Conservation (phyloP, 139 green algal species). For the Marvania coccoides region DNA sequence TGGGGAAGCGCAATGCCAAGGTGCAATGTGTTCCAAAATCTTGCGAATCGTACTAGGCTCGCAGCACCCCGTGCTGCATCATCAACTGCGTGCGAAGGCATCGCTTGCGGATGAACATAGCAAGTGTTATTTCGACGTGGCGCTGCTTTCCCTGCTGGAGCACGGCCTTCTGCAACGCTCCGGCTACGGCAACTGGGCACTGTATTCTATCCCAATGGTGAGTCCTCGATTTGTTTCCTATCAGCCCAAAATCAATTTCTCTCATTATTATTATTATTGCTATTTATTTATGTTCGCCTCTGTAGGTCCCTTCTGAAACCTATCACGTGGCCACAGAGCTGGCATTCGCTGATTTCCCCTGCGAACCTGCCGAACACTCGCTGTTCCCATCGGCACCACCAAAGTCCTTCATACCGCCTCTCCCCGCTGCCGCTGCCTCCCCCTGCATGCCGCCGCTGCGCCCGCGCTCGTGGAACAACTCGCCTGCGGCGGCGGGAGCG, state of each 20-base stretch:
- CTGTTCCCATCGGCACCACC: no score
- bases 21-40: no score
- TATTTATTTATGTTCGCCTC: neutral
- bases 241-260: neutral
- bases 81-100: neutral
- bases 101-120: neutral
- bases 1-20: no score
- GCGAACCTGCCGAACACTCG: neutral
- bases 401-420: no score
- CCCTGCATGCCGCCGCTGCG: neutral
- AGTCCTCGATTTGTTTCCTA: neutral
- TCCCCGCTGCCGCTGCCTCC: neutral
- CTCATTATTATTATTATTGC: neutral
- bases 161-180: slow-evolving; percentile 12
- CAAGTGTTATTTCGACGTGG: slow-evolving; percentile 20
- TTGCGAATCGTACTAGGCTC: slow-evolving; percentile 7
- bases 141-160: slow-evolving; percentile 2
- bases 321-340: slow-evolving; percentile 3
- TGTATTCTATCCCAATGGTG: slow-evolving; percentile 13
- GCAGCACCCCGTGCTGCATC: neutral
- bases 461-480: neutral
- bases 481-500: neutral
- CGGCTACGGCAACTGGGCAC: slow-evolving; percentile 3
- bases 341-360: slow-evolving; percentile 15
- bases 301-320: slow-evolving; percentile 8